Evolutionary conservation across 1,284 basidiomycete genomes (phyloP), one percentile per base, ranked within the genome.

Genomic region (Naganishia albida): DNA sequence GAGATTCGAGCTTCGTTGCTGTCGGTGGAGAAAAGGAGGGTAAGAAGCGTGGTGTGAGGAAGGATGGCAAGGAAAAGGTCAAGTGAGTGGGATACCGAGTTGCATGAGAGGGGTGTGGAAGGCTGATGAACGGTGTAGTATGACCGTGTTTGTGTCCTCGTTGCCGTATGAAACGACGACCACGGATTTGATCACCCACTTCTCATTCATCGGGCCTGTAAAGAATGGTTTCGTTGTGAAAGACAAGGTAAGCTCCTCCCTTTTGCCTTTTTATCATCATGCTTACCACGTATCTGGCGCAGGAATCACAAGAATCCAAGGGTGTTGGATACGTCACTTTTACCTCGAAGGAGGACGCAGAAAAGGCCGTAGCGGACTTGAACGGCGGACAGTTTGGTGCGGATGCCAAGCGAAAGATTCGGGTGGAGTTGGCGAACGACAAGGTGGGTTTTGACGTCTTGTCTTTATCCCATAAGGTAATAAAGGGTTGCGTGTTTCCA

Each of bases 301-400:
- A 84, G 52, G 87, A 86, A 49, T 86, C 88, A 0, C 88, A 90
- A 43, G 84, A 87, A 34, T 94, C 92, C 3, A 97, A 97, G 77
- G 96, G 95, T 71, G 93, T 98, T n/a, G 95, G 95, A 68, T 99
- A 98, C 77, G 92, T 98, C 67, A 89, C 92, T 0, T 99, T 94
- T 79, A 87, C 93, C 1, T 83, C 93, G 68, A 85, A 84, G 63
- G 90, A 96, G 72, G 96, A 99, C 80, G 96, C 94, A 3, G 84
- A 89, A 74, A 79, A 83, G 54, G 88, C 90, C 2, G 84, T 89
- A 65, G 83, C 86, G 46, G 78, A 80, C 67, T 70, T 80, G 68
- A 84, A 85, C 62, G 77, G 76, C 78, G 75, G 85, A 85, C 68
- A 85, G 83, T 76, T 79, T 69, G 77, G 80, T 59, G 65, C 74